Percentiles rank a stretch among this genome's conserved stretches.
phyloP scores from a whole-genome alignment of 176 grass and related monocot species.

The Oryza rufipogon region DNA sequence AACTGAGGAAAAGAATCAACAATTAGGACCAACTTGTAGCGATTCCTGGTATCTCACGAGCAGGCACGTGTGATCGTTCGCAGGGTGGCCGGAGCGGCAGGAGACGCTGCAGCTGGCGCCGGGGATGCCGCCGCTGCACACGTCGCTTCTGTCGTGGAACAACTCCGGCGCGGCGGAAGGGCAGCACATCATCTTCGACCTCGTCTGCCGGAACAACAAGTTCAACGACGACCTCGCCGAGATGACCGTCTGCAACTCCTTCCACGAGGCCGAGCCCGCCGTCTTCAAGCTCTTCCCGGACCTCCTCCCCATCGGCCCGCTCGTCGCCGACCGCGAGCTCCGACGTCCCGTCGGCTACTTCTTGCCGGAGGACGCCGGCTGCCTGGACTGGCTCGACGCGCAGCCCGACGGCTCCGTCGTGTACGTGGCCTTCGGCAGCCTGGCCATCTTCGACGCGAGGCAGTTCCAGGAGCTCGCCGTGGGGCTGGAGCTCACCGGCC shows the following conservation, averaged over 20 bases:
- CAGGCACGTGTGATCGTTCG: not conserved
- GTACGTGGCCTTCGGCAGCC: conserved; percentile 75
- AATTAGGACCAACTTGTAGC: not conserved
- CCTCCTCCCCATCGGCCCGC: conserved; percentile 60
- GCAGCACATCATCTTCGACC: conserved; percentile 49
- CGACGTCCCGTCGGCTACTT: conserved; percentile 41
- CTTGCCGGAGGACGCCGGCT: conserved; percentile 52
- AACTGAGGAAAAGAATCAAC: not conserved
- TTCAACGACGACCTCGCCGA: conserved; percentile 29
- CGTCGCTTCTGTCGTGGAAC: conserved; percentile 49
- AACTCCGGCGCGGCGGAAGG: conserved; percentile 4
- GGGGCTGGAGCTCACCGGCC: conserved; percentile 44
- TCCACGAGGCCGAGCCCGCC: conserved; percentile 51
- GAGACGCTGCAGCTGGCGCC: conserved; percentile 32
- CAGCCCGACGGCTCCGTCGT: conserved; percentile 52
- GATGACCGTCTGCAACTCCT: conserved; percentile 65
- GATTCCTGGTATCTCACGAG: not conserved
- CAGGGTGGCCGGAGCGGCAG: conserved; percentile 46
- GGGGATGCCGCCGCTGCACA: conserved; percentile 49
- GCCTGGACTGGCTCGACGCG: conserved; percentile 57
- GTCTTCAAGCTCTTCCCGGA: conserved; percentile 43
- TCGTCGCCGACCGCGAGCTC: conserved; percentile 28
- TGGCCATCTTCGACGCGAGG: conserved; percentile 47
- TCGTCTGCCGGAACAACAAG: conserved; percentile 44
- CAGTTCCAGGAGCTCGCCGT: conserved; percentile 64